These are phyloP conservation scores for Tulasnella sp. DNA, from an alignment of 768 basidiomycete genomes.

Conservation along the genomic window DNA sequence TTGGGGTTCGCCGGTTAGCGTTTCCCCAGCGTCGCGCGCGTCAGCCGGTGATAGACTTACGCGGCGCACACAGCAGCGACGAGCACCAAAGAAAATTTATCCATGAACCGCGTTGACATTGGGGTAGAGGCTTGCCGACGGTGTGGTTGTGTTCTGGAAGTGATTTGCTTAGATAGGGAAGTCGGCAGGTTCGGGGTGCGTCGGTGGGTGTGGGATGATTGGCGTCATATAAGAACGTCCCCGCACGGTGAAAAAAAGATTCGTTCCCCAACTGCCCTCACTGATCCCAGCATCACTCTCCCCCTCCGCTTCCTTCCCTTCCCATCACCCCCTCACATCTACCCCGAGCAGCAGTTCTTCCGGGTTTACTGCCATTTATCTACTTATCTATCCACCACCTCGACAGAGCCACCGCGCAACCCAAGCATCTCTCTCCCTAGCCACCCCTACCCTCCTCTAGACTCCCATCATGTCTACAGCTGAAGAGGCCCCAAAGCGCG, in stretches of 20 bases:
- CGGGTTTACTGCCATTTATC: background rate
- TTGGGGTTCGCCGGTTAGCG: background rate
- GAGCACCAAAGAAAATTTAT: background rate
- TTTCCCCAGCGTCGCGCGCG: background rate
- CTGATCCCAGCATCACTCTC: background rate
- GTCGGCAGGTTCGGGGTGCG: background rate
- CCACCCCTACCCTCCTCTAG: background rate
- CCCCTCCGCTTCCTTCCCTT: background rate
- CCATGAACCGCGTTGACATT: background rate
- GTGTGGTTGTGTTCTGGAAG: background rate
- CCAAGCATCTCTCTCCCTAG: background rate
- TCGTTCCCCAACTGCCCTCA: slow-evolving; percentile 11
- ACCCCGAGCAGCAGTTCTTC: background rate
- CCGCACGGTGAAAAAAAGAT: slow-evolving; percentile 6
- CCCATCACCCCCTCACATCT: background rate
- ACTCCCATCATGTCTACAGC: slow-evolving; percentile 7
- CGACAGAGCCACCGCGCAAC: background rate
- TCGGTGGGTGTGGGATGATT: slow-evolving; percentile 4
- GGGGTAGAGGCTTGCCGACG: background rate
- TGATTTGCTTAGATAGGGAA: background rate
- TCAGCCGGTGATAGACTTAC: slow-evolving; percentile 1
- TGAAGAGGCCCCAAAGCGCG: slow-evolving; percentile 45
- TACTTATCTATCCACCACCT: background rate
- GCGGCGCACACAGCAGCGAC: background rate
- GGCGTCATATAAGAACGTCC: slow-evolving; percentile 17